A percentile compares a stretch with the other conserved stretches of the same genome.
Conservation (phyloP, 2,329 filamentous ascomycete species). For the Aspergillus eucalypticola region DNA sequence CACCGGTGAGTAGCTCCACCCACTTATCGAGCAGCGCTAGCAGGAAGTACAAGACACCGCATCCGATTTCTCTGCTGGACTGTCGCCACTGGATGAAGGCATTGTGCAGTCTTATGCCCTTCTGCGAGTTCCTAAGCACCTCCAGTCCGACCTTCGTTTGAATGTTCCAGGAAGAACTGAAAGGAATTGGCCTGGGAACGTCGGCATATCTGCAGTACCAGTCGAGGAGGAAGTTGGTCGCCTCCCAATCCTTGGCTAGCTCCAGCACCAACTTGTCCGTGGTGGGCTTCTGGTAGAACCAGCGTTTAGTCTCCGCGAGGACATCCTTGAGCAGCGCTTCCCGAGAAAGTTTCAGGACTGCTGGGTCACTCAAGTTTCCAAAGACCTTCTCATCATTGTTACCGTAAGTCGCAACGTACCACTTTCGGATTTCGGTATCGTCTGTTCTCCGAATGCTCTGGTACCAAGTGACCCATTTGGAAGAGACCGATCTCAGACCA, state of each 20-base stretch:
- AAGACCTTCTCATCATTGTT: slow-evolving; percentile 43
- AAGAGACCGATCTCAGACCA: slow-evolving; percentile 55
- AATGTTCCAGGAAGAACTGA: slow-evolving; percentile 60
- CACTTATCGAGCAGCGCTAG: slow-evolving; percentile 59
- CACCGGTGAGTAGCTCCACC: slow-evolving; percentile 52
- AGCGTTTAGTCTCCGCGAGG: slow-evolving; percentile 45
- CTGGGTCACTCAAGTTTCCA: slow-evolving; percentile 50
- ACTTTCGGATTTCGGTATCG: slow-evolving; percentile 42
- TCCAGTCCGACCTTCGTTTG: slow-evolving; percentile 57
- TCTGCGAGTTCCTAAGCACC: slow-evolving; percentile 55
- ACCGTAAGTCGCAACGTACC: slow-evolving; percentile 39
- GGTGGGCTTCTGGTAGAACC: slow-evolving; percentile 45
- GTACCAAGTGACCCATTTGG: slow-evolving; percentile 61
- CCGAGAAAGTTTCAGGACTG: slow-evolving; percentile 50
- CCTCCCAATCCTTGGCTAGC: slow-evolving; percentile 54
- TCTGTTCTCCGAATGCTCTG: slow-evolving; percentile 42
- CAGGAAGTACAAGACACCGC: slow-evolving; percentile 56
- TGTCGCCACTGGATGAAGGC: slow-evolving; percentile 61
- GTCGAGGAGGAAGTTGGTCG: slow-evolving; percentile 56
- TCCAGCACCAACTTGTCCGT: slow-evolving; percentile 51
- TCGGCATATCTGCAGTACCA: slow-evolving; percentile 55
- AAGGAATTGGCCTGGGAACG: slow-evolving; percentile 53
- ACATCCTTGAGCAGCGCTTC: slow-evolving; percentile 50
- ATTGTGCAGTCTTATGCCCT: slow-evolving; percentile 57
- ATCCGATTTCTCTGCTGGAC: slow-evolving; percentile 56